Conservation (phyloP, 495 filamentous ascomycete species). For the Penicillium mononematosum region DNA sequence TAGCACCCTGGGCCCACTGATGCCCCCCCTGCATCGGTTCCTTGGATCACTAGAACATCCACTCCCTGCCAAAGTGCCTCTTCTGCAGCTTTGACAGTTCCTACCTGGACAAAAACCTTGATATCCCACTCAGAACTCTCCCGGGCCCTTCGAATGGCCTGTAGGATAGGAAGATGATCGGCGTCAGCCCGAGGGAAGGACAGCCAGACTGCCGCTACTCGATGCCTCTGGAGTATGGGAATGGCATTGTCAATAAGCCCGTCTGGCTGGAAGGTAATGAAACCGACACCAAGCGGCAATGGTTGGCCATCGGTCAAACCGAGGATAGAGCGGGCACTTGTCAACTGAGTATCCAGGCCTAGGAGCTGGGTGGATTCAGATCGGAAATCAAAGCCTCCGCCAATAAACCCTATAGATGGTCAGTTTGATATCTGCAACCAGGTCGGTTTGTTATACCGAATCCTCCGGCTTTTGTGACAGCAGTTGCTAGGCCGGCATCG, state of each 20-base stretch:
- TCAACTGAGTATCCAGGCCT: conserved; percentile 65
- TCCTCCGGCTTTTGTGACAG: conserved; percentile 73
- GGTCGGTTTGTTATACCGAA: conserved; percentile 50
- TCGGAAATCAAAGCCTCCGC: conserved; percentile 70
- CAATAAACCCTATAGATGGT: conserved; percentile 48
- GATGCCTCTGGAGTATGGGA: conserved; percentile 38
- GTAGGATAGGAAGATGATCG: conserved; percentile 43
- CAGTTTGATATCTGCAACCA: background rate
- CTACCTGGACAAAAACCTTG: conserved; percentile 65
- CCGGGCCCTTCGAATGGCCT: conserved; percentile 32
- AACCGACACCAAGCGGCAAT: conserved; percentile 61
- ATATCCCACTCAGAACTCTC: conserved; percentile 52
- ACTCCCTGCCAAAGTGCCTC: conserved; percentile 69
- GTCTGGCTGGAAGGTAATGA: conserved; percentile 48
- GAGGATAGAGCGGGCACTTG: conserved; percentile 60
- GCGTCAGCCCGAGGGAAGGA: conserved; percentile 53
- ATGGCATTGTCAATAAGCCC: conserved; percentile 39
- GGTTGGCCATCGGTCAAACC: conserved; percentile 51
- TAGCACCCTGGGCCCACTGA: conserved; percentile 61
- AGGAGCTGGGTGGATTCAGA: conserved; percentile 62
- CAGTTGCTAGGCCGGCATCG: conserved; percentile 64
- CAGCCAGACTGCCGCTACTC: conserved; percentile 65
- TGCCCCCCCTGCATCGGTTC: conserved; percentile 68
- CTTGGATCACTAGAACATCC: conserved; percentile 70
- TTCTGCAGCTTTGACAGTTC: conserved; percentile 63